Conservation (phyloP, 257 asterid genomes). For the Cynanchum wilfordii region DNA sequence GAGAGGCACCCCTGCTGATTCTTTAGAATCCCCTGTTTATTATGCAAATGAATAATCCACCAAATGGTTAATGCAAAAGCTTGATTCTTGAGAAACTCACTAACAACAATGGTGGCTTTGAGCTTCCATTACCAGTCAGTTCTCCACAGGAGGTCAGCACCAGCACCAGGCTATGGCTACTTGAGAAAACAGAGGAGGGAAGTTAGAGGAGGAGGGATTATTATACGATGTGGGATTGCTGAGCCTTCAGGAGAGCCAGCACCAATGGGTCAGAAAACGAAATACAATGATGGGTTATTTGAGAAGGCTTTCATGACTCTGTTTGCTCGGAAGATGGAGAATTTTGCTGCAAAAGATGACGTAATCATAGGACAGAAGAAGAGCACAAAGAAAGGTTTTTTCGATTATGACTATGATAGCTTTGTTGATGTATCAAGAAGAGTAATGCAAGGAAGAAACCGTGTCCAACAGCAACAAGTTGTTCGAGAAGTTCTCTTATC, state of each 20-base stretch:
- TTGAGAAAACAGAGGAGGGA: conserved; percentile 1
- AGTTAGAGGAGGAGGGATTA: not conserved
- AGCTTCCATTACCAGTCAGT: conserved; percentile 41
- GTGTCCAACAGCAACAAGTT: conserved; percentile 72
- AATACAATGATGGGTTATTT: conserved; percentile 75
- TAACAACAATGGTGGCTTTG: conserved; percentile 39
- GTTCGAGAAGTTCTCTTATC: conserved; percentile 84
- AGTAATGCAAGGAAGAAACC: conserved; percentile 69
- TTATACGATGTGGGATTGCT: conserved; percentile 64
- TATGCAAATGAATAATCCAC: not conserved
- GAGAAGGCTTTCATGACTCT: conserved; percentile 77
- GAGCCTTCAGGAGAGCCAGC: conserved; percentile 88
- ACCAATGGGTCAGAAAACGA: conserved; percentile 85
- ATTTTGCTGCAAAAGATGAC: conserved; percentile 33
- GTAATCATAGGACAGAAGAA: not conserved
- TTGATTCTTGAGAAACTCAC: not conserved
- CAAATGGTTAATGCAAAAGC: not conserved
- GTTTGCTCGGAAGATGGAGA: conserved; percentile 87
- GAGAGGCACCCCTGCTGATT: not conserved
- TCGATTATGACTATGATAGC: conserved; percentile 77
- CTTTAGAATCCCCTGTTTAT: not conserved
- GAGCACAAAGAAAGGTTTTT: conserved; percentile 37
- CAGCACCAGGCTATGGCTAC: not conserved
- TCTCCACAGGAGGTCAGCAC: conserved; percentile 20
- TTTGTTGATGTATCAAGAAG: conserved; percentile 69